Conservation (phyloP, 108 stramenopile genomes). For the Ochromonas danica region DNA sequence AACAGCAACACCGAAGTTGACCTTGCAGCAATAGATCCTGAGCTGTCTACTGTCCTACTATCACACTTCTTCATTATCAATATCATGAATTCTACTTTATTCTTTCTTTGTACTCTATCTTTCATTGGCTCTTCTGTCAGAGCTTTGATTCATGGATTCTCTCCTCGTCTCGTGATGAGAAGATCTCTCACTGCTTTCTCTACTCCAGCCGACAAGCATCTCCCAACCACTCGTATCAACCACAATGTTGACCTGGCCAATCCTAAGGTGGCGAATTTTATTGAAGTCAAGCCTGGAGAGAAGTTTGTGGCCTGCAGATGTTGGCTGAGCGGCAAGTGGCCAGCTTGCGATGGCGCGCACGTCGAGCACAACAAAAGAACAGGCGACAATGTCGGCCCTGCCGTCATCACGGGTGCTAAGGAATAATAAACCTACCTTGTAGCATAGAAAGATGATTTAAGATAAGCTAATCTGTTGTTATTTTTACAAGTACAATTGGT, state of each 20-base stretch:
- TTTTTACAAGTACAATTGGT: too few species aligned
- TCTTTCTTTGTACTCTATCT: neutral
- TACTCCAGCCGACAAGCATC: neutral
- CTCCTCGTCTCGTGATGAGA: too few species aligned
- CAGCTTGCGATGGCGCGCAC: slow-evolving; percentile 76
- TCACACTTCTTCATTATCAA: neutral
- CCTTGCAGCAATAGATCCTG: neutral
- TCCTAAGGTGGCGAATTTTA: slow-evolving; percentile 65
- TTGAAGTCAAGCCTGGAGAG: slow-evolving; percentile 54
- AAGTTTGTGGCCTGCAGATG: slow-evolving; percentile 81
- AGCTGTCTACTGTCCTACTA: neutral
- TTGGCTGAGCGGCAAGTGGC: slow-evolving; percentile 78
- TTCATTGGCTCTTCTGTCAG: neutral
- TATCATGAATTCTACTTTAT: neutral
- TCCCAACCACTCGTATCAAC: slow-evolving; percentile 40
- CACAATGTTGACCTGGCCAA: slow-evolving; percentile 64
- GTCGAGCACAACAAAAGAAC: slow-evolving; percentile 73
- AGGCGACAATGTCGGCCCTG: slow-evolving; percentile 84
- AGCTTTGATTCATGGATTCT: neutral
- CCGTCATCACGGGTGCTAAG: neutral
- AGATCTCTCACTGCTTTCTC: neutral
- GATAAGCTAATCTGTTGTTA: neutral
- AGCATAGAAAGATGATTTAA: neutral
- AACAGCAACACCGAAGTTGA: neutral
- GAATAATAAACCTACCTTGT: neutral